A percentile compares a stretch with the other conserved stretches of the same genome.
Conservation (phyloP, 164 flowering plant species). For the Annona cherimola region DNA sequence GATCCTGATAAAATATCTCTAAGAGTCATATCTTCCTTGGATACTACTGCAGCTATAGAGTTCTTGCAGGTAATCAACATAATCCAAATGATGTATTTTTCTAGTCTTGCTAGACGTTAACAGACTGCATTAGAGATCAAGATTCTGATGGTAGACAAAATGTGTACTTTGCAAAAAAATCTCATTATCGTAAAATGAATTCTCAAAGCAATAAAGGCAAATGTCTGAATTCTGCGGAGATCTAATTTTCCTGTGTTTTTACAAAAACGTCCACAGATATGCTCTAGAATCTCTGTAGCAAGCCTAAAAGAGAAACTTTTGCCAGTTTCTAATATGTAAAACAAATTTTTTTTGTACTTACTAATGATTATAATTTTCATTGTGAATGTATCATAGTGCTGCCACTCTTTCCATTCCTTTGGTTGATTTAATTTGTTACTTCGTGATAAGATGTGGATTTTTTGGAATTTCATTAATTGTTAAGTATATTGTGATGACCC, state of each 20-base stretch:
- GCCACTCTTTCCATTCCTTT: background rate
- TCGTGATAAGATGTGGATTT: constrained; percentile 6
- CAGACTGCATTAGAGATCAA: background rate
- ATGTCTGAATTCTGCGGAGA: background rate
- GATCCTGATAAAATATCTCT: constrained; percentile 86
- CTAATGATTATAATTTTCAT: background rate
- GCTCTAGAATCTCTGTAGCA: background rate
- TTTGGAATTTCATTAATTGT: constrained; percentile 6
- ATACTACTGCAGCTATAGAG: constrained; percentile 78
- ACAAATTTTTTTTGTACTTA: background rate
- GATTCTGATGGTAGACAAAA: background rate
- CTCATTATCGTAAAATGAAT: too few relatives aligned
- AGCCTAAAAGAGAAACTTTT: background rate
- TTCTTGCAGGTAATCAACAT: constrained; percentile 59
- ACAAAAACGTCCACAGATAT: too few relatives aligned
- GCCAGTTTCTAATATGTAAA: background rate
- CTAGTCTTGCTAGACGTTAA: background rate
- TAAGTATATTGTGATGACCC: background rate
- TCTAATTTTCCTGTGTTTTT: background rate
- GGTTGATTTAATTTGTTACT: background rate
- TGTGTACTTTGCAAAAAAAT: background rate
- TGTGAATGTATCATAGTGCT: background rate
- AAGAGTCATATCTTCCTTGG: constrained; percentile 73
- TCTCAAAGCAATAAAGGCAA: too few relatives aligned
- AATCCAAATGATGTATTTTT: background rate